phyloP scores from a whole-genome alignment of 2,329 filamentous ascomycete species.

The Penicillium polonicum region DNA sequence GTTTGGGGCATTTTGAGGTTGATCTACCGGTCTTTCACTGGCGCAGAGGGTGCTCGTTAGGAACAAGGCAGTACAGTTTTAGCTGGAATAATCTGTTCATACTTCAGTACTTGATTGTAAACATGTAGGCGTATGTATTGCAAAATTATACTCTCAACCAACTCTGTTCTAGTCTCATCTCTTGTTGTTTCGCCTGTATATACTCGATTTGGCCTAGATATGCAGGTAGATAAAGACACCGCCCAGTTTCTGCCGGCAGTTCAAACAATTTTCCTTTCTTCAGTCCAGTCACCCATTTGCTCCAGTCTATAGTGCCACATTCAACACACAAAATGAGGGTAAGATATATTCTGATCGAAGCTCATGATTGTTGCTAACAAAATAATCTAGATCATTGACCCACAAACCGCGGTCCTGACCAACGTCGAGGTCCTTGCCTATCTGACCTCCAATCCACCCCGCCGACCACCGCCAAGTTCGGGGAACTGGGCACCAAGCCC shows the following conservation, averaged over 20 bases:
- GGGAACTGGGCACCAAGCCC: slow-evolving; percentile 42
- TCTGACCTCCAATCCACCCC: slow-evolving; percentile 42
- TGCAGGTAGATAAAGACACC: slow-evolving; percentile 12
- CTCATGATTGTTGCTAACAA: background rate
- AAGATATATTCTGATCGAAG: background rate
- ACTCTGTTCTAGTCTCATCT: background rate
- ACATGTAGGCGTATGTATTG: background rate
- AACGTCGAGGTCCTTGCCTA: slow-evolving; percentile 47
- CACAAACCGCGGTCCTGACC: slow-evolving; percentile 45
- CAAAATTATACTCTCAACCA: background rate
- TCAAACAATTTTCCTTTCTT: slow-evolving; percentile 23
- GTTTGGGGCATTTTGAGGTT: slow-evolving; percentile 26
- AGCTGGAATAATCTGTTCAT: slow-evolving; percentile 31
- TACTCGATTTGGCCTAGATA: background rate
- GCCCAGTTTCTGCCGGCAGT: slow-evolving; percentile 25
- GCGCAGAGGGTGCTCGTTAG: slow-evolving; percentile 35
- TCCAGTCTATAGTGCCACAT: slow-evolving; percentile 5
- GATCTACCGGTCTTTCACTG: slow-evolving; percentile 32
- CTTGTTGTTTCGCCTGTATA: background rate
- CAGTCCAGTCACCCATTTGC: background rate
- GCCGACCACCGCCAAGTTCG: slow-evolving; percentile 39
- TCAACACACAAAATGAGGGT: slow-evolving; percentile 29
- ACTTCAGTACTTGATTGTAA: slow-evolving; percentile 11
- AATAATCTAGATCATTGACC: slow-evolving; percentile 42
- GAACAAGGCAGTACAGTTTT: slow-evolving; percentile 32